A percentile compares a stretch with the other conserved stretches of the same genome.
Evolutionary conservation across 345 rosid genomes (phyloP).

Genomic region (Salix caprea): DNA sequence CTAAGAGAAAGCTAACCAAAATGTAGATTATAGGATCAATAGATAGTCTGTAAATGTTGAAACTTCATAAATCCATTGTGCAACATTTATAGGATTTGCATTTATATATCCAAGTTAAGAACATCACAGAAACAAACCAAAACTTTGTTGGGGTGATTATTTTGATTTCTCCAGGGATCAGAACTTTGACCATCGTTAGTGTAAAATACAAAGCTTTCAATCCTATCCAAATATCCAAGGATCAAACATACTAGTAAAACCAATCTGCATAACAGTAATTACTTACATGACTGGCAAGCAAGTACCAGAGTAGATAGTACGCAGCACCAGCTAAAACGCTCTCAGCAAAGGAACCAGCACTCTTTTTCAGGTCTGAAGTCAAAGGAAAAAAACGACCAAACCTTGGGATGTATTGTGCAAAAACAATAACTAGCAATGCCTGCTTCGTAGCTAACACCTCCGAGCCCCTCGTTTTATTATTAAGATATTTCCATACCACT

Average conservation of each 20-base stretch:
- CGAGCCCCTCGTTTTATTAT: conserved; percentile 43
- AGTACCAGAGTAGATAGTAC: conserved; percentile 81
- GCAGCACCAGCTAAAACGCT: conserved; percentile 84
- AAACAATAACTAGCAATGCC: conserved; percentile 49
- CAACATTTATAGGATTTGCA: background rate
- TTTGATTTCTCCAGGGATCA: background rate
- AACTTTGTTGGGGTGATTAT: background rate
- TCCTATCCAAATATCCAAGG: background rate
- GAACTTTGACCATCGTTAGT: background rate
- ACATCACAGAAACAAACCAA: background rate
- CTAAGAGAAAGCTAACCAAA: background rate
- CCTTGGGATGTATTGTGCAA: conserved; percentile 74
- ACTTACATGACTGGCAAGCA: conserved; percentile 88
- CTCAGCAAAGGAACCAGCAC: conserved; percentile 79
- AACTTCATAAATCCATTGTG: background rate
- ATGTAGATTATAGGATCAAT: background rate
- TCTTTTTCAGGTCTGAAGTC: conserved; percentile 75
- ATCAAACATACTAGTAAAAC: background rate
- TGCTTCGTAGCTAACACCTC: conserved; percentile 58
- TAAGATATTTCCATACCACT: conserved; percentile 65
- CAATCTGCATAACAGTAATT: background rate
- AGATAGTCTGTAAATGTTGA: background rate
- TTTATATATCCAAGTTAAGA: background rate
- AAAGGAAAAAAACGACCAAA: conserved; percentile 65
- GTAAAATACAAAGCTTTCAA: background rate